Base-by-base conservation (phyloP, 768 basidiomycete genomes). In the Rubroboletus satanas region DNA sequence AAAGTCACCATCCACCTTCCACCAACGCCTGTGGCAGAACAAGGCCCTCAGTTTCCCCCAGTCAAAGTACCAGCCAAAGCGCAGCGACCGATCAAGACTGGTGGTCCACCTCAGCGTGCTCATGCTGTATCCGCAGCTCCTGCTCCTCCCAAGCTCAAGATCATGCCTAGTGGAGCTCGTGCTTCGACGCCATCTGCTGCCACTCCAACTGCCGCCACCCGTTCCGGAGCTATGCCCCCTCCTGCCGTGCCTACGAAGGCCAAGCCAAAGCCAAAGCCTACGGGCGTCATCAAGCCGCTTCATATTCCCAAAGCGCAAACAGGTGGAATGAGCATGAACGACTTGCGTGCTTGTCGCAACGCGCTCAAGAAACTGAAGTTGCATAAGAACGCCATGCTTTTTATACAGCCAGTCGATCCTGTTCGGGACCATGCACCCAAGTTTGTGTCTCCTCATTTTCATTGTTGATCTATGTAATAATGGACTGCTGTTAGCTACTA, bases 341-440 rank as follows among this genome's bases (percentile, higher is more conserved):
- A 96, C 66, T 70, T 91, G 55, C 81, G 80, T 48, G 89, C 87
- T 9, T 89, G 83, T 60, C 81, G 84, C 49, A 88, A 80, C 56
- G 87, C 85, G 3, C 70, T 96, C 65, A 88, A 88, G 78, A 95
- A 94, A 67, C 72, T 96, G 32, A 80, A 81, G 64, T 65, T 80
- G 26, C 81, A 93, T 70, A 93, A 90, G 69, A 83, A 82, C 56
- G 85, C 89, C 4, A 68, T 72, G 28, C 64, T 89, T 50, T 98
- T 98, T 72, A 75, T 85, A 39, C 84, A 89, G 55, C 93, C 96
- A 32, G 96, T 98, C n/a, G 94, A 97, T 72, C 94, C 94, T n/a
- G 83, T 96, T 39, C 80, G 93, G 59, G 94, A 97, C 63, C 81
- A 83, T 64, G 94, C 93, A 10, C 91, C 91, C 17, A 89, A 89